Evolutionary conservation across 2,329 filamentous ascomycete species (phyloP).

Genomic region (Truncatella angustata): DNA sequence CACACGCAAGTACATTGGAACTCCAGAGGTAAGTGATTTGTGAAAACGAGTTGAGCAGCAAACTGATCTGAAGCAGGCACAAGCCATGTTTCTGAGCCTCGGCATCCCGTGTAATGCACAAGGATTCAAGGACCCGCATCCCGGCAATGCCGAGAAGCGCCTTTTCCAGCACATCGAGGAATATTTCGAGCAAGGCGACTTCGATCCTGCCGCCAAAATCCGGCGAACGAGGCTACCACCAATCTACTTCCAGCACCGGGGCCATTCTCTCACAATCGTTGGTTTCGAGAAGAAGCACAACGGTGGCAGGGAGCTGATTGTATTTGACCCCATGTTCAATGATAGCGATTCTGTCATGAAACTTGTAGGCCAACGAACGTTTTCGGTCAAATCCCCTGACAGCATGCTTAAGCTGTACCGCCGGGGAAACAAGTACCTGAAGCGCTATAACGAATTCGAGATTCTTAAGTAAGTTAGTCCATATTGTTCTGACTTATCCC

Average conservation of each 20-base stretch:
- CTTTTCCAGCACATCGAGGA: constrained; percentile 67
- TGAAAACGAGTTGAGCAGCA: neutral
- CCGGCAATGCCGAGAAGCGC: constrained; percentile 47
- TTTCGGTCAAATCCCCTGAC: constrained; percentile 45
- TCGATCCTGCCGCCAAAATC: constrained; percentile 58
- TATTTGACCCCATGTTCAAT: constrained; percentile 84
- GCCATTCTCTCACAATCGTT: constrained; percentile 88
- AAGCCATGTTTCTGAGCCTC: constrained; percentile 72
- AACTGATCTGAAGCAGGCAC: constrained; percentile 50
- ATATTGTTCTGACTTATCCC: neutral
- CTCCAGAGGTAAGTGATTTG: constrained; percentile 65
- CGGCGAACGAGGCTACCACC: constrained; percentile 71
- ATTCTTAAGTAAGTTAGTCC: constrained; percentile 60
- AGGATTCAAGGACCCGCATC: constrained; percentile 51
- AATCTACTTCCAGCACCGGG: constrained; percentile 86
- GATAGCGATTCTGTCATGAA: constrained; percentile 63
- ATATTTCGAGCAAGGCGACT: constrained; percentile 67
- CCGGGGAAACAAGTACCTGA: constrained; percentile 64
- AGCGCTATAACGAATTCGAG: constrained; percentile 75
- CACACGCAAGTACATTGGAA: constrained; percentile 96
- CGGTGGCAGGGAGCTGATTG: constrained; percentile 68
- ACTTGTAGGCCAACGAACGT: constrained; percentile 44
- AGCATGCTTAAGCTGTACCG: constrained; percentile 71
- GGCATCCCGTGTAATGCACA: constrained; percentile 67
- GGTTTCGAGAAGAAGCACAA: constrained; percentile 71